Conservation (phyloP, 192 early-diverging fungal species). For the Coemansia sp. region DNA sequence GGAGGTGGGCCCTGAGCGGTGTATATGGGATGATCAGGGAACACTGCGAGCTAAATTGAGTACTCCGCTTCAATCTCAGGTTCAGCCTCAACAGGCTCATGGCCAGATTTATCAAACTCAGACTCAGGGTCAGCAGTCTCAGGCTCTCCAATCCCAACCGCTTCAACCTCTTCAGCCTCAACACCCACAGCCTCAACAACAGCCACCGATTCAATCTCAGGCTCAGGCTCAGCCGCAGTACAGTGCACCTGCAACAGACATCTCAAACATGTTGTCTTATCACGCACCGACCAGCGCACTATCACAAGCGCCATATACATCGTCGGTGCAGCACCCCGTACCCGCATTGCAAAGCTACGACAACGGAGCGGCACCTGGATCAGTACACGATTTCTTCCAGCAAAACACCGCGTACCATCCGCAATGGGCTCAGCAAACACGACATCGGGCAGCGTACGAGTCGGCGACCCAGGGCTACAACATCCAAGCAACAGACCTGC, state of each 20-base stretch:
- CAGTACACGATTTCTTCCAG: slow-evolving; percentile 49
- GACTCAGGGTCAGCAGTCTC: neutral
- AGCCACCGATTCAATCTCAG: neutral
- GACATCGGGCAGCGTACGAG: neutral
- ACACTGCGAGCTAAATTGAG: slow-evolving; percentile 3
- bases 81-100: no score
- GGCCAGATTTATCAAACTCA: no score
- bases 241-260: slow-evolving; percentile 2
- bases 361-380: slow-evolving; percentile 7
- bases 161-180: neutral
- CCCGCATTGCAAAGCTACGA: neutral
- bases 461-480: slow-evolving; percentile 8
- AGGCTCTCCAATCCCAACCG: neutral
- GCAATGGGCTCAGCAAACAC: slow-evolving; percentile 1
- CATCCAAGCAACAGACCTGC: slow-evolving; percentile 5
- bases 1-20: slow-evolving; percentile 43
- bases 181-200: neutral
- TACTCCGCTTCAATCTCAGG: neutral
- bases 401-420: slow-evolving; percentile 26
- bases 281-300: slow-evolving; percentile 8
- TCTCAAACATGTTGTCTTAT: slow-evolving; percentile 11
- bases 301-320: neutral
- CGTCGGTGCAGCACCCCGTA: neutral
- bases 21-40: slow-evolving; percentile 31
- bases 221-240: neutral